Conservation (phyloP, 2,329 filamentous ascomycete genomes). For the Penicillium sp. region DNA sequence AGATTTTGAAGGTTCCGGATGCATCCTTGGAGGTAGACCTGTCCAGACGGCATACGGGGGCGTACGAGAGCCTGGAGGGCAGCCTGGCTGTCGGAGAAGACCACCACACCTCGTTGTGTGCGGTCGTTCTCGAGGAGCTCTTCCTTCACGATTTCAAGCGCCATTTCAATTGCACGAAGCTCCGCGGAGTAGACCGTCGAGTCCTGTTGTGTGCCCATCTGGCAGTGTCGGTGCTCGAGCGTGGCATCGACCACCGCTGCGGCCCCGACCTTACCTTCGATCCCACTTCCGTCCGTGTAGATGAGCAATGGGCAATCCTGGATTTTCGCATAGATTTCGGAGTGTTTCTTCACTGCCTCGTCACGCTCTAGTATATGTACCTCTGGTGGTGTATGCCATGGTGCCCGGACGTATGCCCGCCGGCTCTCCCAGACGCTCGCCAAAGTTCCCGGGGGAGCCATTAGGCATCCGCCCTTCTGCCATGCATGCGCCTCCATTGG, state of each 20-base stretch:
- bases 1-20: not conserved
- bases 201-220: not conserved
- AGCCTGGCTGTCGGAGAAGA: not conserved
- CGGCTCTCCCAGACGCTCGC: not conserved
- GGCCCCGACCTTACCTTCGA: not conserved
- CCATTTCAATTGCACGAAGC: constrained; percentile 1
- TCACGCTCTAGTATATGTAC: not conserved
- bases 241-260: not conserved
- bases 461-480: not conserved
- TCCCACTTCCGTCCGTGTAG: constrained; percentile 2
- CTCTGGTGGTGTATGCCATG: not conserved
- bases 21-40: not conserved
- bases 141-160: not conserved
- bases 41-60: not conserved
- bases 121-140: not conserved
- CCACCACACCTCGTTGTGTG: not conserved
- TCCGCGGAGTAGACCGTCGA: constrained; percentile 1
- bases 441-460: not conserved
- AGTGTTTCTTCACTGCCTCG: not conserved
- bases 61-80: not conserved
- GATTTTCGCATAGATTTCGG: not conserved
- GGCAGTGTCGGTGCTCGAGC: not conserved
- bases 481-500: not conserved
- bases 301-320: not conserved
- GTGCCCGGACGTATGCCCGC: not conserved